Evolutionary conservation across 176 grass and related monocot genomes (phyloP), one percentile per base, ranked within the genome.

Genomic region (Calamus simplicifolius): DNA sequence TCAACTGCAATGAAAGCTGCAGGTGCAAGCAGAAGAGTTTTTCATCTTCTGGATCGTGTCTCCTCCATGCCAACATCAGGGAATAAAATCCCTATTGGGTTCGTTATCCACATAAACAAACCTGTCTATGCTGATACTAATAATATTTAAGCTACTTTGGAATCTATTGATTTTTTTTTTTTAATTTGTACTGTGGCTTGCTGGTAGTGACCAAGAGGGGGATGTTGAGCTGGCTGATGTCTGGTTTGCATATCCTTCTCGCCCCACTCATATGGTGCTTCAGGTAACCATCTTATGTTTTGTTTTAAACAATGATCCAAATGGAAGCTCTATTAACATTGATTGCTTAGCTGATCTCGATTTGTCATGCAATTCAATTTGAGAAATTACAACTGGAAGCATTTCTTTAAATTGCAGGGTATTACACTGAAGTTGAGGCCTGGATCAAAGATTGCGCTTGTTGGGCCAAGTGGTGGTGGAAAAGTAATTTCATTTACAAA

Each of bases 231-330:
- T 98, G 21, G 79, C 92, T 61, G 87, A 98, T 83, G 93, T 98
- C 15, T 98, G 84, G 93, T 98, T 98, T 63, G 62, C 93, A 59
- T 98, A 98, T 92, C 93, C 93, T 72, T 98, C 93, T 73, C 87
- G 87, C 18, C 84, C 93, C 78, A 56, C 87, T 78, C 87, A 98
- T 75, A 98, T 92, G 93, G 83, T 98, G 77, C 87, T 98, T 68
- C 83, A 98, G 84, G 93, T 92, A 23, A 23, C 21, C 21, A 89
- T 43, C 35, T 43, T 43, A 43, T 43, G 21, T 23, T 7, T 43
- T 43, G 35, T 43, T 43, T 13, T 43, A 43, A 43, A 13, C 8
- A 7, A 43, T 10, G 3, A 43, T 43, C 35, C 35, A 43, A 43
- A 43, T 43, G 12, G 8, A 43, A 13, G 35, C 12, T 43, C 6